Evolutionary conservation across 306 rosid species (phyloP).

Genomic region (Corylus heterophylla): DNA sequence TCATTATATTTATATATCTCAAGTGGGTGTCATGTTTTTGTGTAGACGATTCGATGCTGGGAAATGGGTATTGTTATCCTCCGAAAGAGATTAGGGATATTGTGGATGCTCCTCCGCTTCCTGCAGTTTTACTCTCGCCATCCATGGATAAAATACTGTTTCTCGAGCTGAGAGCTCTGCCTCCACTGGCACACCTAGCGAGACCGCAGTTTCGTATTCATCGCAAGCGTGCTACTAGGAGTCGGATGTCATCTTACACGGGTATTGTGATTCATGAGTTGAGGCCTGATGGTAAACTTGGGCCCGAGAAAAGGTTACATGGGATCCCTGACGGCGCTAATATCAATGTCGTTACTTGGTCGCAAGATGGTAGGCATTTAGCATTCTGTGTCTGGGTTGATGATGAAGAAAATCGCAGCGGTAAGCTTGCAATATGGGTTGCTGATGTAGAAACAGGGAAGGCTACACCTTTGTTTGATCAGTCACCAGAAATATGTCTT

Average conservation of each 20-base stretch:
- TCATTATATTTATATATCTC: not conserved
- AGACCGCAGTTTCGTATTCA: constrained; percentile 88
- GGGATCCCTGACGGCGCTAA: constrained; percentile 87
- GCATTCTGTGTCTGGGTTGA: constrained; percentile 76
- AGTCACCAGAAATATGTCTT: constrained; percentile 54
- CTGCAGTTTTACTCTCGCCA: constrained; percentile 87
- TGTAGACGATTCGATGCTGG: constrained; percentile 50
- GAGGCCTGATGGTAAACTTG: constrained; percentile 69
- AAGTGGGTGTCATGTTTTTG: constrained; percentile 24
- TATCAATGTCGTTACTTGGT: constrained; percentile 88
- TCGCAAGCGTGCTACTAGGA: constrained; percentile 77
- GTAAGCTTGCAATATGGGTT: constrained; percentile 82
- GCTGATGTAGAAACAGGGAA: constrained; percentile 83
- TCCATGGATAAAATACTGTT: constrained; percentile 81
- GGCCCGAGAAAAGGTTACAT: constrained; percentile 66
- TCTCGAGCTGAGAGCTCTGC: constrained; percentile 87
- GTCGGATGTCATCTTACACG: constrained; percentile 95
- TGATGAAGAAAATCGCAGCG: constrained; percentile 51
- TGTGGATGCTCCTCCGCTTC: constrained; percentile 96
- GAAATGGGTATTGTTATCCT: constrained; percentile 68
- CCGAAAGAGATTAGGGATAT: constrained; percentile 79
- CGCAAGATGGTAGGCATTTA: constrained; percentile 81
- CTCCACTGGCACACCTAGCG: constrained; percentile 80
- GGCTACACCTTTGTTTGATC: constrained; percentile 70
- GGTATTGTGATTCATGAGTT: constrained; percentile 84